Percentiles rank a stretch among this genome's conserved stretches.
These are phyloP conservation scores for Chimonanthus praecox DNA, from an alignment of 164 flowering plant genomes.

Conservation along the genomic window DNA sequence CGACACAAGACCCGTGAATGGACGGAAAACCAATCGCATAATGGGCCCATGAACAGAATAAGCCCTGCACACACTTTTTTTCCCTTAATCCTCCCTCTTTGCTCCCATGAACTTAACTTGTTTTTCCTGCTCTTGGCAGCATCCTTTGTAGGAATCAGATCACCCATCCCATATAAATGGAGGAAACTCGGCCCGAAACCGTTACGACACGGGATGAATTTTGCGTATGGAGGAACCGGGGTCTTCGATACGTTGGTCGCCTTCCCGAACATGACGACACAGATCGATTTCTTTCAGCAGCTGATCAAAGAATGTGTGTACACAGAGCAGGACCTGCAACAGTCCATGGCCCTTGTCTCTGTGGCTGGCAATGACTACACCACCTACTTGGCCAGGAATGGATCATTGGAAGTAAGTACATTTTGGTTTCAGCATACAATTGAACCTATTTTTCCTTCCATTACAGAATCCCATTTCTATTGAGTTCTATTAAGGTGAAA, in stretches of 20 bases:
- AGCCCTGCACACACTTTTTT: too few relatives aligned
- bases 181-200: constrained; percentile 13
- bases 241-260: constrained; percentile 53
- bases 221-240: constrained; percentile 46
- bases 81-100: neutral
- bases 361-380: constrained; percentile 76
- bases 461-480: too few relatives aligned
- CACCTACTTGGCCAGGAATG: constrained; percentile 17
- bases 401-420: neutral
- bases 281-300: constrained; percentile 50
- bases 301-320: constrained; percentile 26
- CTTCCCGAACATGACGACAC: constrained; percentile 74
- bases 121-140: constrained; percentile 22
- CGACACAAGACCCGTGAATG: too few relatives aligned
- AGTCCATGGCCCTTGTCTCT: constrained; percentile 58
- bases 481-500: too few relatives aligned
- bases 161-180: constrained; percentile 34
- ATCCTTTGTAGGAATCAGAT: constrained; percentile 24
- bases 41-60: too few relatives aligned
- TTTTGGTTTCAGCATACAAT: neutral
- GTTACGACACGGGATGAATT: constrained; percentile 37
- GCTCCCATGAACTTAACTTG: neutral
- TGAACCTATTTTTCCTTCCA: neutral
- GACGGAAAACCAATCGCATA: too few relatives aligned
- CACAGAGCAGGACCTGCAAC: constrained; percentile 27